Conservation (phyloP, 2,329 filamentous ascomycete species). For the Arthrobotrys megalospora region DNA sequence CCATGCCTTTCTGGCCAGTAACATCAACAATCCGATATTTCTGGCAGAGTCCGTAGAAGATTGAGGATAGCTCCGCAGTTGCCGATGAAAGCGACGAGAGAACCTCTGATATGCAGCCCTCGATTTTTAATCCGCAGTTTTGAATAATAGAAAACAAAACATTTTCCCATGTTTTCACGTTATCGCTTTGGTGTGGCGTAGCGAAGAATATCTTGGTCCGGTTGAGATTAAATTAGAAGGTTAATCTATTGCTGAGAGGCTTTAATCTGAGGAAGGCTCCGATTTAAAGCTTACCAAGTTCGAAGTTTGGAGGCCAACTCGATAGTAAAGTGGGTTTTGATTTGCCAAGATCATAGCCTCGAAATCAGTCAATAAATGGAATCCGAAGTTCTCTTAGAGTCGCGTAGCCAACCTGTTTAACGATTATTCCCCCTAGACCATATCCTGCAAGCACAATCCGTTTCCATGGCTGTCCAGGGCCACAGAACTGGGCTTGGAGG, state of each 20-base stretch:
- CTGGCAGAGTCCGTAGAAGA: not conserved
- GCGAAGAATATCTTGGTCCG: not conserved
- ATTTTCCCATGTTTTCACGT: not conserved
- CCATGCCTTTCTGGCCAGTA: not conserved
- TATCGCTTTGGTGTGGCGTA: not conserved
- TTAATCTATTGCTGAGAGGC: too few relatives aligned
- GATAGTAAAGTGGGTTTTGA: not conserved
- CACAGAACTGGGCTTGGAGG: not conserved
- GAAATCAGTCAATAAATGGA: not conserved
- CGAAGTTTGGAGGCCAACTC: not conserved
- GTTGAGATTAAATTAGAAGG: too few relatives aligned
- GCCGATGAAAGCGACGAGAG: not conserved
- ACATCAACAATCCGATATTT: not conserved
- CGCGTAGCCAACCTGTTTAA: not conserved
- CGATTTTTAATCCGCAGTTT: not conserved
- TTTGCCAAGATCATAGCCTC: not conserved
- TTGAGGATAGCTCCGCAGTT: not conserved
- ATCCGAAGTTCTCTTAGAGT: too few relatives aligned
- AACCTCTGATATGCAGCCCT: not conserved
- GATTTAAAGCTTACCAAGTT: conserved; percentile 5
- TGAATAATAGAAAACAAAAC: not conserved
- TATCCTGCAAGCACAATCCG: conserved; percentile 1
- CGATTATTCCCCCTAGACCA: not conserved
- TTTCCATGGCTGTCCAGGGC: not conserved
- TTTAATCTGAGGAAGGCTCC: too few relatives aligned